Percentiles rank a stretch among this genome's conserved stretches.
These are phyloP conservation scores for Magnaporthiopsis rhizophila DNA, from an alignment of 2,329 filamentous ascomycete species.

Conservation along the genomic window DNA sequence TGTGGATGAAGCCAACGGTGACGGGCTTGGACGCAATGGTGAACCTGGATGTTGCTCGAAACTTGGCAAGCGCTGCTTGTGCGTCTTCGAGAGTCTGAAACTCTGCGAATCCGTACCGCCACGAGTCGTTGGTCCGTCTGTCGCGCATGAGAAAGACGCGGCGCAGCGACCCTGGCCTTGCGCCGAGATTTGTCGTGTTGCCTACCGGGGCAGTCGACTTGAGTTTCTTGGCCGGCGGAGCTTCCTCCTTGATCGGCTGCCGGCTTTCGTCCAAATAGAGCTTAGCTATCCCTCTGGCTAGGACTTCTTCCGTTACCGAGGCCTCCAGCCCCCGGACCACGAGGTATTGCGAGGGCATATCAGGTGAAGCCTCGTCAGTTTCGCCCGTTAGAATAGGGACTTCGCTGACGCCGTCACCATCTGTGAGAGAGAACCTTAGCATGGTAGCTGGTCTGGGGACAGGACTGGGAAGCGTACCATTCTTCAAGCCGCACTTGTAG, in stretches of 20 bases:
- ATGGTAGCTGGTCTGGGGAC: background rate
- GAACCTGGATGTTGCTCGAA: constrained; percentile 64
- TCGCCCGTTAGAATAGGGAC: constrained; percentile 33
- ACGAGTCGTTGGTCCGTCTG: constrained; percentile 60
- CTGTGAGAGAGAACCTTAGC: background rate
- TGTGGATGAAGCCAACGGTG: constrained; percentile 66
- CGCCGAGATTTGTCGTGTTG: constrained; percentile 55
- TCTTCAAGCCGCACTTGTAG: constrained; percentile 43
- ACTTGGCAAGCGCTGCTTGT: constrained; percentile 63
- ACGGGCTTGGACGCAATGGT: constrained; percentile 69
- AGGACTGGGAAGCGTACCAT: background rate
- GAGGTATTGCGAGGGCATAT: constrained; percentile 65
- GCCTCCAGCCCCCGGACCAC: constrained; percentile 64
- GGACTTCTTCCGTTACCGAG: constrained; percentile 62
- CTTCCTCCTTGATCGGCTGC: constrained; percentile 30
- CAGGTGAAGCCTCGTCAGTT: constrained; percentile 33
- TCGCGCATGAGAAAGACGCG: constrained; percentile 73
- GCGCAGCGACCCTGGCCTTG: constrained; percentile 64
- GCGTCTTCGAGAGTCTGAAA: constrained; percentile 72
- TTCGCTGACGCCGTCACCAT: background rate
- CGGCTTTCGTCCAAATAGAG: constrained; percentile 54
- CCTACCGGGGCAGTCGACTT: constrained; percentile 50
- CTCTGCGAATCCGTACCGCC: constrained; percentile 78
- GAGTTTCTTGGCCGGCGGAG: constrained; percentile 39
- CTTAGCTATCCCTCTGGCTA: constrained; percentile 66